Base-by-base conservation (phyloP, 2,329 filamentous ascomycete species). In the Lachnum nothofagi region DNA sequence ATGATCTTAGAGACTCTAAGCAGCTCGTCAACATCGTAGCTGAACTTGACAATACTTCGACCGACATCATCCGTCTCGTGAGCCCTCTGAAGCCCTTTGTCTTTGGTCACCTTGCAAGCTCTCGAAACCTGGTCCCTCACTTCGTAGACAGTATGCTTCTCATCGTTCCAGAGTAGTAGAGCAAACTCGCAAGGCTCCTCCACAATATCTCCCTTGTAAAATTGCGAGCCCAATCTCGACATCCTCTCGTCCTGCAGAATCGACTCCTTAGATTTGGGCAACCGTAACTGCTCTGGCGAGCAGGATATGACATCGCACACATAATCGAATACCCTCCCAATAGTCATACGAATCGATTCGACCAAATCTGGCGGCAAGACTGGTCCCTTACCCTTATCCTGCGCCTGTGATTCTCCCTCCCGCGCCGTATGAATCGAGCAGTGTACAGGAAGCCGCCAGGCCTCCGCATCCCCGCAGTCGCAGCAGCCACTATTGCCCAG, bases 261-360 rank as follows among this genome's bases (percentile, higher is more conserved):
- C 1, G 83, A 86, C 46, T 89, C 84, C 55, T 83, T 80, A 0
- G 89, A 87, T 72, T 97, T 98, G 7, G 84, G 75, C 52, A 95
- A 75, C 34, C 93, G 83, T 42, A 98, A 76, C 69, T 98, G 91
- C 70, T 98, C 94, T 0, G 94, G 94, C 1, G 91, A 94, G 70
- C 94, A 98, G 2, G 93, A 97, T 56, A 97, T 90, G 53, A 98
- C 90, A 71, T 98, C 93, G 71, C 91, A 96, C 55, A 98, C 84
- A 66, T 95, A 98, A 71, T 98, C 93, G 54, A 97, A 79, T 9
- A 83, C 85, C 51, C 88, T 80, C 2, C 87, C 82, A 55, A 98
- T 84, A 0, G 93, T 97, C 77, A 88, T 88, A 47, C 84, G 80
- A 53, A 97, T 89, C 60, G 82, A 86, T 49, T 83, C 74, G 25